Percentiles rank a stretch among this genome's conserved stretches.
These are phyloP conservation scores for Diaporthe destruens DNA, from an alignment of 2,329 filamentous ascomycete species.

Conservation along the genomic window DNA sequence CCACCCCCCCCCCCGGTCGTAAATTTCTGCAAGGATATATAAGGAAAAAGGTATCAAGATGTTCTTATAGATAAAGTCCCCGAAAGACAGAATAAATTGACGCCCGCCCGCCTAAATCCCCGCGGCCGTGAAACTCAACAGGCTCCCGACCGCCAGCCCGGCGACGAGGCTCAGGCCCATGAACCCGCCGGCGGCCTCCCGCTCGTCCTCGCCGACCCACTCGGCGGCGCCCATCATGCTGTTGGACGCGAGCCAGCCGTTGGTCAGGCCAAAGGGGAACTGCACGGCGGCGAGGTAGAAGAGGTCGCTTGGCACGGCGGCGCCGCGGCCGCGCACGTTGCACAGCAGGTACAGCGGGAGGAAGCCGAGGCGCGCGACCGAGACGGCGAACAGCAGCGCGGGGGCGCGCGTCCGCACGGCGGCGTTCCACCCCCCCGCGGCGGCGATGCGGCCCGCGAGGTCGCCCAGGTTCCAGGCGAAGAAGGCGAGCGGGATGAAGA, in stretches of 20 bases:
- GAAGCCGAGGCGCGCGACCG: constrained; percentile 75
- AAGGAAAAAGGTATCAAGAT: not conserved
- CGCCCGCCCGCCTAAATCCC: constrained; percentile 50
- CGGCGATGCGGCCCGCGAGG: constrained; percentile 78
- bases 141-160: constrained; percentile 85
- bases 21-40: not conserved
- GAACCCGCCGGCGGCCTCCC: constrained; percentile 90
- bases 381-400: constrained; percentile 73
- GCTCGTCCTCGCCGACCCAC: constrained; percentile 85
- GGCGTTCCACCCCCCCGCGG: constrained; percentile 67
- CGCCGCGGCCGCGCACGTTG: constrained; percentile 84
- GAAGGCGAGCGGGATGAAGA: constrained; percentile 91
- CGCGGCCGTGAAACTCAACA: constrained; percentile 85
- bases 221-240: constrained; percentile 92
- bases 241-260: constrained; percentile 86
- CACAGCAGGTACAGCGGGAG: constrained; percentile 91
- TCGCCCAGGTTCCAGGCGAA: constrained; percentile 96
- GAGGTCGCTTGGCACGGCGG: constrained; percentile 80
- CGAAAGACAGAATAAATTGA: not conserved
- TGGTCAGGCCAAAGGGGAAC: constrained; percentile 84
- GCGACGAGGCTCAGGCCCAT: constrained; percentile 93
- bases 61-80: not conserved
- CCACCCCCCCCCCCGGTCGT: too few relatives aligned
- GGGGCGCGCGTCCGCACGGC: constrained; percentile 70
- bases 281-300: constrained; percentile 92